Base-by-base conservation (phyloP, 306 rosid genomes). In the Pyrus communis region DNA sequence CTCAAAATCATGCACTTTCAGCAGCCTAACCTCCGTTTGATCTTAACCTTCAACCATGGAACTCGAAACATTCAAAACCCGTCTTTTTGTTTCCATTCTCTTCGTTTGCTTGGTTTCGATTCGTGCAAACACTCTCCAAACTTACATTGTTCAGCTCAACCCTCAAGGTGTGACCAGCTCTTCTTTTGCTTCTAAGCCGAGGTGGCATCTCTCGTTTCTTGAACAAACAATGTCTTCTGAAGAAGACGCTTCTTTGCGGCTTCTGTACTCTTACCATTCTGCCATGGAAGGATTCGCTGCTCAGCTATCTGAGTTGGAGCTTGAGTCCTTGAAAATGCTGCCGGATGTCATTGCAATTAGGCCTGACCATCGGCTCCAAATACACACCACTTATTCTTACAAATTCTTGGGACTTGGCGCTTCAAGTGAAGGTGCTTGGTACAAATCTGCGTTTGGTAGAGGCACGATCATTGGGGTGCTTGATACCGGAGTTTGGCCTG, bases 401-500 rank as follows among this genome's bases (percentile, higher is more conserved):
- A 91, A 90, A 74, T 94, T 94, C 85, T 77, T 94, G 75, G 98
- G 98, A 67, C 90, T 91, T 1, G 74, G 78, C 83, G 40, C 38
- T 74, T 61, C 83, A 0, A 86, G 78, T 75, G 85, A 80, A 67
- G 78, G 88, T 40, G 84, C 89, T 76, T 90, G 96, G 97, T 78
- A 81, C 33, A 92, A 87, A 55, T 88, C 97, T 0, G 79, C 86
- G 13, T 86, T 90, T 42, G 98, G 97, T 9, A 81, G 80, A 2
- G 94, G 98, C 66, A 81, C 89, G 23, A 91, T 94, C 64, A 88
- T 94, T 65, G 98, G 98, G 0, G 86, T 94, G 45, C 96, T 94
- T 63, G 98, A 94, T 35, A 94, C 97, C 1, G 97, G 98, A 71
- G 93, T 94, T 62, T 91, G 97, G 97, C 98, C 97, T 0, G 98